Base-by-base conservation (phyloP, 2,329 filamentous ascomycete species). In the Penicillium concentricum region DNA sequence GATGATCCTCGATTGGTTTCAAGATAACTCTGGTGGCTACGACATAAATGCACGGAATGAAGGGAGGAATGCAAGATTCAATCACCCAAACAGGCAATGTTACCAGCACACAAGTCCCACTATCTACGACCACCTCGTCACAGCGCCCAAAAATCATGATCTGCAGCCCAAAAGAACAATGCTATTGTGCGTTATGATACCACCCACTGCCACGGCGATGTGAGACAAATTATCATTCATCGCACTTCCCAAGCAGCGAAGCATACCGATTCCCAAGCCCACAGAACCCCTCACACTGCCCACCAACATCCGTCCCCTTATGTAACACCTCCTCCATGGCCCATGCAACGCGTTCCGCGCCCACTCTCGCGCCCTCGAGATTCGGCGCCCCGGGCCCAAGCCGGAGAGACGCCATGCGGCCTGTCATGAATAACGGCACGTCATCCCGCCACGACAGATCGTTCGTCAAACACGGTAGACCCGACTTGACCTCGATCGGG, bases 341-440 rank as follows among this genome's bases (percentile, higher is more conserved):
- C 87, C 87, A 90, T 0, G 85, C 84, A 45, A 91, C 84, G 48
- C 89, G 81, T 74, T 92, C 90, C 0, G 89, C 89, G 0, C 88
- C 88, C 26, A 87, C 69, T 61, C 89, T 82, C 3, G 88, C 88
- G 0, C 90, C 90, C 28, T 88, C 89, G 4, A 92, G 76, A 69
- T 92, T 92, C 0, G 84, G 84, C 1, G 87, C 88, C 0, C 86
- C 88, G 12, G 90, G 89, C 0, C 90, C 89, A 0, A 93, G 74
- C 55, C 85, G 81, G 62, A 93, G 70, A 0, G 81, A 84, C 0
- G 87, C 89, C 35, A 92, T 74, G 51, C 85, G 79, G 2, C 88
- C 90, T 0, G 87, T 86, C 56, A 90, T 74, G 67, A 91, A 92
- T 1, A 92, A 72, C 1, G 90, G 90, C 0, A 93, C 82, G n/a